Conservation (phyloP, 2,329 filamentous ascomycete species). For the Knufia fluminis region DNA sequence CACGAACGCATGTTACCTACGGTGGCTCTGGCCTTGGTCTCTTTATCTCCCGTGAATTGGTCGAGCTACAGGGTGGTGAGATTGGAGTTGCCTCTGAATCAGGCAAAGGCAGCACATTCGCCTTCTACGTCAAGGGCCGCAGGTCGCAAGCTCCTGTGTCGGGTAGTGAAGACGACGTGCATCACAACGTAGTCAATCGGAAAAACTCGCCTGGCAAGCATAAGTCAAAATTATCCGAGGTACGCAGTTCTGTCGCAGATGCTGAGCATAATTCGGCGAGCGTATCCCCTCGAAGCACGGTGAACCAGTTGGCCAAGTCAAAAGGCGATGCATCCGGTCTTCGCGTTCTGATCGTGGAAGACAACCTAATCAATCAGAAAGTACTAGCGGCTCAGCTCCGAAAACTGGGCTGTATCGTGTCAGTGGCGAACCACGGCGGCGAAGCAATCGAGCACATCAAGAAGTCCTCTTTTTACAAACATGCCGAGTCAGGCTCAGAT, state of each 20-base stretch:
- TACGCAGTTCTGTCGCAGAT: background rate
- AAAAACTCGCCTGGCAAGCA: constrained; percentile 12
- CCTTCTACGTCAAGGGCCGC: constrained; percentile 47
- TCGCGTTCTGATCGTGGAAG: constrained; percentile 34
- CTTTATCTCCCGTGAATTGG: constrained; percentile 70
- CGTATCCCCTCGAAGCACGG: background rate
- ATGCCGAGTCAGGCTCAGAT: background rate
- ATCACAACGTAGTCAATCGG: background rate
- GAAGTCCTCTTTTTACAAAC: constrained; percentile 62
- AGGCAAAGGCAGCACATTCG: constrained; percentile 49
- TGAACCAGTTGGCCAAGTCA: background rate
- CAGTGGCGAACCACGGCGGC: constrained; percentile 31
- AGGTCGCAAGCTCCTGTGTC: constrained; percentile 10
- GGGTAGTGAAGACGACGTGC: constrained; percentile 9
- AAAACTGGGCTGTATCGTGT: constrained; percentile 29
- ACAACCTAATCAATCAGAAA: constrained; percentile 37
- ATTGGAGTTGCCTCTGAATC: constrained; percentile 59
- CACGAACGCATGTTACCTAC: constrained; percentile 67
- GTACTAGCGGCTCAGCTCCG: constrained; percentile 31
- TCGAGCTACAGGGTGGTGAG: constrained; percentile 69
- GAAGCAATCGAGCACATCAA: constrained; percentile 47
- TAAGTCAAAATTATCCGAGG: constrained; percentile 2
- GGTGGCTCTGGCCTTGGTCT: constrained; percentile 70
- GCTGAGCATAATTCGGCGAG: background rate
- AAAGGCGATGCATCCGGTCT: constrained; percentile 5